These are phyloP conservation scores for Paradendryphiella salina DNA, from an alignment of 2,329 filamentous ascomycete species.

Conservation along the genomic window DNA sequence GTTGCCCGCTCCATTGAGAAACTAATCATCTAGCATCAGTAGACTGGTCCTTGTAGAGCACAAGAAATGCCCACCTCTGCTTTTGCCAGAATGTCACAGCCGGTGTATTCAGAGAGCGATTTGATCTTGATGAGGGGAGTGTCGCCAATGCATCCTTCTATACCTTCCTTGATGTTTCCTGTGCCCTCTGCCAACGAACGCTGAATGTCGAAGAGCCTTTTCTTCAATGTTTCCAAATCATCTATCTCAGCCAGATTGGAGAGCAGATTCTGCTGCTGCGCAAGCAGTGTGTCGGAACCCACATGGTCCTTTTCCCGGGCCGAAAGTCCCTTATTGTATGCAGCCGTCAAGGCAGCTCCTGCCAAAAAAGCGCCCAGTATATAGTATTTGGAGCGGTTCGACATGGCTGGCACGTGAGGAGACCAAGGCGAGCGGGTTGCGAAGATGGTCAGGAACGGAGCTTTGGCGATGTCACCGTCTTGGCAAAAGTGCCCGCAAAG, in stretches of 20 bases:
- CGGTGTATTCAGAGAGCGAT: constrained; percentile 82
- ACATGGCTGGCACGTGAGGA: constrained; percentile 30
- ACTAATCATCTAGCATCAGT: constrained; percentile 49
- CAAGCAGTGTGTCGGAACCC: constrained; percentile 22
- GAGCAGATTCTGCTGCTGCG: constrained; percentile 26
- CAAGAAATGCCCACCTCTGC: constrained; percentile 64
- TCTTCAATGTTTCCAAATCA: constrained; percentile 31
- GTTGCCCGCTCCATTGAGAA: constrained; percentile 90
- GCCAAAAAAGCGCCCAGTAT: constrained; percentile 73
- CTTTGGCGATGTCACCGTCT: constrained; percentile 29
- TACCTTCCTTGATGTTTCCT: constrained; percentile 67
- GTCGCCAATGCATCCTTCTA: constrained; percentile 90
- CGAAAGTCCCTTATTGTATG: constrained; percentile 20
- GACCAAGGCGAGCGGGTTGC: background rate
- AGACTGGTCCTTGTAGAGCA: background rate
- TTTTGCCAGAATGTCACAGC: constrained; percentile 88
- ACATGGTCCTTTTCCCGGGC: constrained; percentile 26
- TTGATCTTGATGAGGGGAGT: constrained; percentile 87
- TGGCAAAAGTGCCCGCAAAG: constrained; percentile 34
- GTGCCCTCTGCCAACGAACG: constrained; percentile 15
- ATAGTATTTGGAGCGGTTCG: constrained; percentile 56
- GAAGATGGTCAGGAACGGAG: constrained; percentile 22
- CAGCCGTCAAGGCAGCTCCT: constrained; percentile 68
- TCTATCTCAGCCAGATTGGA: constrained; percentile 31
- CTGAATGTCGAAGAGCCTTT: constrained; percentile 27